phyloP scores from a whole-genome alignment of 345 rosid species.

The Kandelia obovata region DNA sequence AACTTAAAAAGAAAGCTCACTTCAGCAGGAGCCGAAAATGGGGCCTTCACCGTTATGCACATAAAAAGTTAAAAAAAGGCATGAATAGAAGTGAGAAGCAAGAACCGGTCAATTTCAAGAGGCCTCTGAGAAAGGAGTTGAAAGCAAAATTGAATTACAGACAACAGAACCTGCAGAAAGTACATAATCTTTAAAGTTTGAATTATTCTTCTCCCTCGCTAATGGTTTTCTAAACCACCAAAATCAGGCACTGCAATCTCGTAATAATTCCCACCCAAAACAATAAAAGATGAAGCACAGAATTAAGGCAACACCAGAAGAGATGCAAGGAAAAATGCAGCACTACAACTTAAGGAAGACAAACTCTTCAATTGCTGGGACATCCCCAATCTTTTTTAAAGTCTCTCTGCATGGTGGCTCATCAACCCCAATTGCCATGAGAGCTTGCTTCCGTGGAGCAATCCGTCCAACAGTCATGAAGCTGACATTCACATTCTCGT shows the following conservation, averaged over 20 bases:
- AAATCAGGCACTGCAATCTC: neutral
- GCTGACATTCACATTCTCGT: slow-evolving; percentile 73
- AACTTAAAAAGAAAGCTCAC: no score
- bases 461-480: slow-evolving; percentile 90
- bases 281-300: neutral
- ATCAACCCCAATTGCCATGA: slow-evolving; percentile 82
- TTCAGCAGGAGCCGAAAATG: no score
- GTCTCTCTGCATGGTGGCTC: slow-evolving; percentile 58
- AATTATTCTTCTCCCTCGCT: neutral
- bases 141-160: neutral
- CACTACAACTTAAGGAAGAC: slow-evolving; percentile 66
- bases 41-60: no score
- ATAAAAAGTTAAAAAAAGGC: no score
- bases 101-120: no score
- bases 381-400: slow-evolving; percentile 59
- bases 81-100: no score
- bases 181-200: neutral
- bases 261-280: neutral
- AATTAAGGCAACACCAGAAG: neutral
- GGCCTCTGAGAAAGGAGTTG: no score
- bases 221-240: neutral
- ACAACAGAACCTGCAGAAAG: neutral
- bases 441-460: slow-evolving; percentile 74
- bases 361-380: slow-evolving; percentile 67
- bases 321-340: neutral